Percentiles rank a stretch among this genome's conserved stretches.
Evolutionary conservation across 2,329 filamentous ascomycete genomes (phyloP).

Genomic region (Alternaria conjuncta): DNA sequence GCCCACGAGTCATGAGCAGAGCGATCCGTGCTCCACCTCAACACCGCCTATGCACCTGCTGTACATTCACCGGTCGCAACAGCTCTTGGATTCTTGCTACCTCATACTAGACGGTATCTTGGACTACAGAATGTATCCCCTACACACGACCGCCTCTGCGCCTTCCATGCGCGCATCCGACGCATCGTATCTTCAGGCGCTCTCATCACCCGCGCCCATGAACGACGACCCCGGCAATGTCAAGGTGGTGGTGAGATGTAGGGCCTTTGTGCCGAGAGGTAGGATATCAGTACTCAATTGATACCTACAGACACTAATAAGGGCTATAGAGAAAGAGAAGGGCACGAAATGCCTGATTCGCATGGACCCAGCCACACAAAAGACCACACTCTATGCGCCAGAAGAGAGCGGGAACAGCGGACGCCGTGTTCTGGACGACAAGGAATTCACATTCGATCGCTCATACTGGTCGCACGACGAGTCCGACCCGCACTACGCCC

Average conservation of each 20-base stretch:
- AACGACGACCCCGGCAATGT: conserved; percentile 56
- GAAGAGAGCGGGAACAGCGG: conserved; percentile 63
- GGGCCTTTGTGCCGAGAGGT: conserved; percentile 57
- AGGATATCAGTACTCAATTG: background rate
- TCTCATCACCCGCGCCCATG: conserved; percentile 36
- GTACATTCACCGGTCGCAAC: conserved; percentile 36
- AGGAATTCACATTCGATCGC: conserved; percentile 93
- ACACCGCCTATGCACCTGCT: conserved; percentile 39
- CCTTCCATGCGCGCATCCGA: conserved; percentile 53
- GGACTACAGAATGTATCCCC: conserved; percentile 39
- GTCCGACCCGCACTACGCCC: conserved; percentile 82
- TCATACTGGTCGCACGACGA: conserved; percentile 96
- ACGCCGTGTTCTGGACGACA: conserved; percentile 81
- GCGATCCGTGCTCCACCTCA: conserved; percentile 20
- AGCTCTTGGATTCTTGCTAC: conserved; percentile 30
- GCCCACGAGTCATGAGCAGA: conserved; percentile 26
- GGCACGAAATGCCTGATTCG: conserved; percentile 83
- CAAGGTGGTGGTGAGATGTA: conserved; percentile 59
- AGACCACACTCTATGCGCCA: conserved; percentile 80
- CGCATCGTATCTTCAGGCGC: conserved; percentile 25
- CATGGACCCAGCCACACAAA: conserved; percentile 88
- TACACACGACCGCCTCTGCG: conserved; percentile 50
- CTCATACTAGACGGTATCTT: conserved; percentile 32
- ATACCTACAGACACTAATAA: conserved; percentile 26
- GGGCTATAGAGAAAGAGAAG: conserved; percentile 73